Evolutionary conservation across 2,329 filamentous ascomycete species (phyloP), one percentile per base, ranked within the genome.

Genomic region (Cordyceps cateniannulata): DNA sequence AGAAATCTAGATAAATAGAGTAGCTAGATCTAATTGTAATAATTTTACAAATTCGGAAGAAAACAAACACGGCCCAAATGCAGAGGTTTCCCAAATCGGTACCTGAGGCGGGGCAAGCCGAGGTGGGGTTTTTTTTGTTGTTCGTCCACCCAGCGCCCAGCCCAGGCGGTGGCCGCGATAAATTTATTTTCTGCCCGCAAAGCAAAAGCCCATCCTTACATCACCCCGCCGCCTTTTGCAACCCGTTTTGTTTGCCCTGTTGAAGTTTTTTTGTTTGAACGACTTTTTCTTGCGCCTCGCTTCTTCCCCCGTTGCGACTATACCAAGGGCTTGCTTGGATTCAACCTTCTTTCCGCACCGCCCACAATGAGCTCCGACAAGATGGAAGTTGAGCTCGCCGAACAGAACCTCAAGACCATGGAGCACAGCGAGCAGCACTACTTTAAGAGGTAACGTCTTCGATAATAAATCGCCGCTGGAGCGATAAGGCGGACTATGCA

Each of bases 381-480:
- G 63, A 85, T 83, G 81, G 83, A 85, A 49, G 77, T 85, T 62
- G 83, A 84, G 71, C 73, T 77, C 66, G 84, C 83, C 53, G 84
- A 87, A 78, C 74, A 82, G 72, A 79, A 80, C 76, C 82, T 90
- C 76, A 86, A 87, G 73, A 75, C 79, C 69, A 87, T 96, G 84
- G 89, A 90, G 74, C 93, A 96, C 79, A 95, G 93, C 66, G 95
- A 99, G 82, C 92, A 96, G 76, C 95, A 98, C 77, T 99, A 98
- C 82, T 98, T 98, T 81, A 98, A 97, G 80, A 96, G 92, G 93
- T 96, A 63, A 42, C n/a, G 5, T 22, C 22, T 2, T 45, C 2
- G 42, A 10, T 10, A 47, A 35, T 66, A 16, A 16, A 42, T 42
- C 32, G 32, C 32, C 10, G 32, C 32, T 12, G 32, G 32, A 9